These are phyloP conservation scores for Cladosporium cucumerinum DNA, from an alignment of 2,329 filamentous ascomycete species.

Conservation along the genomic window DNA sequence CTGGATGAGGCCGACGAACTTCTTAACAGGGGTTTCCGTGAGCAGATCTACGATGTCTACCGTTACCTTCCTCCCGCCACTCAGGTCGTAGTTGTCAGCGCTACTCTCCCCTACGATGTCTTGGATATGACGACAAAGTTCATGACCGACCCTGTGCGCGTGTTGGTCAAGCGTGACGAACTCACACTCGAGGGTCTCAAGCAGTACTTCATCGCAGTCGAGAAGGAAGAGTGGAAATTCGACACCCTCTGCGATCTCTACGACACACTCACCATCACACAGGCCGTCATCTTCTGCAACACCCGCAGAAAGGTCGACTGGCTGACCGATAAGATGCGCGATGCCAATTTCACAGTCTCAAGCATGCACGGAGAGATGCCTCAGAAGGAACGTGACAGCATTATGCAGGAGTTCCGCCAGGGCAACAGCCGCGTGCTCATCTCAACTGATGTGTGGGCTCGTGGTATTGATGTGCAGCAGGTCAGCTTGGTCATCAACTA, in stretches of 20 bases:
- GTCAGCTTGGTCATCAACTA: conserved; percentile 99
- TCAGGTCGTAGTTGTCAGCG: conserved; percentile 96
- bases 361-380: conserved; percentile 99
- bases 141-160: conserved; percentile 98
- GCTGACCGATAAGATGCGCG: conserved; percentile 95
- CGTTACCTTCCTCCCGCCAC: conserved; percentile 96
- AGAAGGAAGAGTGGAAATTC: conserved; percentile 99
- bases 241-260: conserved; percentile 98
- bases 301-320: conserved; percentile 99
- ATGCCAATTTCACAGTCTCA: conserved; percentile 98
- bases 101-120: conserved; percentile 98
- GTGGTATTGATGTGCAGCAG: conserved; percentile 99
- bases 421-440: conserved; percentile 98
- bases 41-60: conserved; percentile 99
- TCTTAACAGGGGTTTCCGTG: conserved; percentile 96
- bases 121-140: conserved; percentile 99
- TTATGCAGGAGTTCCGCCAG: conserved; percentile 99
- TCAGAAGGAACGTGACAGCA: conserved; percentile 93
- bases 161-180: conserved; percentile 99
- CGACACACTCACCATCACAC: conserved; percentile 98
- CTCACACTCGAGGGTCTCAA: conserved; percentile 99
- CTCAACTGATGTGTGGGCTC: conserved; percentile 93
- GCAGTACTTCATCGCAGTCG: conserved; percentile 99
- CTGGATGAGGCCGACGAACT: conserved; percentile 98
- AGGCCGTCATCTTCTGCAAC: conserved; percentile 99